These are phyloP conservation scores for Lippia alba DNA, from an alignment of 305 asterid species.

Conservation along the genomic window DNA sequence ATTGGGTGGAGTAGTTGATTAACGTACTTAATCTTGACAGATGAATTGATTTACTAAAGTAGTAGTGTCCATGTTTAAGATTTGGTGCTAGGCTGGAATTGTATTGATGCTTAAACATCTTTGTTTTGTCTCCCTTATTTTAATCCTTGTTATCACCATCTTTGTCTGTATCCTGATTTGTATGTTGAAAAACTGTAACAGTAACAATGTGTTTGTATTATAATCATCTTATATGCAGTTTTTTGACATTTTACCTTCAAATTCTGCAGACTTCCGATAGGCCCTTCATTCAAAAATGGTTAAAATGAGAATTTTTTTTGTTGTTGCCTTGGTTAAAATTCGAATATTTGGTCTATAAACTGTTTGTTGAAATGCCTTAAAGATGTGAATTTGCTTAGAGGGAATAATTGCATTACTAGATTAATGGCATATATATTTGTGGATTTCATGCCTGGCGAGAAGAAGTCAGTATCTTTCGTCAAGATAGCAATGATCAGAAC, in stretches of 20 bases:
- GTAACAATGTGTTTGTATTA: neutral
- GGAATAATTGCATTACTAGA: too few species aligned
- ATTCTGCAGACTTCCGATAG: slow-evolving; percentile 59
- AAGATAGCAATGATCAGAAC: too few species aligned
- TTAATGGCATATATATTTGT: too few species aligned
- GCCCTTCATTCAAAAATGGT: slow-evolving; percentile 55
- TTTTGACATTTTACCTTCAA: slow-evolving; percentile 6
- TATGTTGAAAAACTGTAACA: neutral
- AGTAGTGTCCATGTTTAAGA: neutral
- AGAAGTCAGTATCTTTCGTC: too few species aligned
- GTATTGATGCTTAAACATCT: neutral
- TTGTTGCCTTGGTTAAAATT: too few species aligned
- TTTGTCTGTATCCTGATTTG: neutral
- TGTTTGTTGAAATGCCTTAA: too few species aligned
- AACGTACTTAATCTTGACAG: neutral
- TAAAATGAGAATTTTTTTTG: too few species aligned
- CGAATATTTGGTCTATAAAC: too few species aligned
- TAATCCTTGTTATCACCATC: neutral
- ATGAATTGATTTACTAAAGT: slow-evolving; percentile 1
- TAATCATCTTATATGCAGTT: neutral
- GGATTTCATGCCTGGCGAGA: too few species aligned
- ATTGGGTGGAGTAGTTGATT: neutral
- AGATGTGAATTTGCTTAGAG: too few species aligned
- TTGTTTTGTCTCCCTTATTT: too few species aligned
- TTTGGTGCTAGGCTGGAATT: neutral